Percentiles rank a stretch among this genome's conserved stretches.
Evolutionary conservation across 2,329 filamentous ascomycete genomes (phyloP).

Genomic region (Coniella lustricola): DNA sequence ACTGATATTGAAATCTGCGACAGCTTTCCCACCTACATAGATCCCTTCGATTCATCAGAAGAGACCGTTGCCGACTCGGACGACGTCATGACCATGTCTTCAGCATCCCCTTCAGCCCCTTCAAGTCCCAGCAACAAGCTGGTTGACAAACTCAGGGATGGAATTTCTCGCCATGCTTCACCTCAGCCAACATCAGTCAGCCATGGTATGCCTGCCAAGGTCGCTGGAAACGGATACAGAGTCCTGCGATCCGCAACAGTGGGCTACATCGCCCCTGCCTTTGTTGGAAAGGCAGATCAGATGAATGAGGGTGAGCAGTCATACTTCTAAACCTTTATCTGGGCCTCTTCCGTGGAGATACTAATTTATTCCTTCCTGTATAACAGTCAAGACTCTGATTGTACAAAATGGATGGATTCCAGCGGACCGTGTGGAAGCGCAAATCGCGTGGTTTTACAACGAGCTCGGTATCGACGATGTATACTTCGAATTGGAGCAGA

Average conservation of each 20-base stretch:
- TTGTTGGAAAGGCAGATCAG: constrained; percentile 86
- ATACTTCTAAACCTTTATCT: neutral
- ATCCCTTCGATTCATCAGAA: constrained; percentile 24
- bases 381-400: constrained; percentile 70
- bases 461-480: constrained; percentile 97
- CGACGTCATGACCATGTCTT: constrained; percentile 19
- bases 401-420: constrained; percentile 81
- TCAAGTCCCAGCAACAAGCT: constrained; percentile 21
- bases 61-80: constrained; percentile 19
- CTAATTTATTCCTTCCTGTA: neutral
- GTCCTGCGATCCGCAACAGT: constrained; percentile 82
- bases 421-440: constrained; percentile 69
- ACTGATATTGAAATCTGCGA: constrained; percentile 24
- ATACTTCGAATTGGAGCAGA: constrained; percentile 88
- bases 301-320: constrained; percentile 63
- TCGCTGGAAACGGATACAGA: constrained; percentile 57
- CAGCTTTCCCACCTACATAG: constrained; percentile 29
- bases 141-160: constrained; percentile 24
- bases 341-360: constrained; percentile 2
- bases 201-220: constrained; percentile 42
- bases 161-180: constrained; percentile 62
- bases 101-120: constrained; percentile 18
- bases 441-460: constrained; percentile 96
- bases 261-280: constrained; percentile 90
- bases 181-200: constrained; percentile 85